A percentile compares a stretch with the other conserved stretches of the same genome.
Evolutionary conservation across 306 rosid genomes (phyloP).

Genomic region (Parietaria judaica): DNA sequence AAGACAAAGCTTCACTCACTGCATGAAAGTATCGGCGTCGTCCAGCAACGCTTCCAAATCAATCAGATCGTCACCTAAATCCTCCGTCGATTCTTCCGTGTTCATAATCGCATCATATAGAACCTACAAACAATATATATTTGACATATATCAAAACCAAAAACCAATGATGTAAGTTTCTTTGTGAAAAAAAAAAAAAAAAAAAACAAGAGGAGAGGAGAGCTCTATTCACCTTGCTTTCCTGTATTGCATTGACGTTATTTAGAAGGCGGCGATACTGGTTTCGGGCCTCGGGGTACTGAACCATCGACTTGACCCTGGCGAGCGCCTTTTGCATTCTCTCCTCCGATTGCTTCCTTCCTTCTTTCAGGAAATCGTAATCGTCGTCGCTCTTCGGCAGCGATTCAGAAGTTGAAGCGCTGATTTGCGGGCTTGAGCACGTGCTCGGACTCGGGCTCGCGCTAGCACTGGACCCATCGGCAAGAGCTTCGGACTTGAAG

Average conservation of each 20-base stretch:
- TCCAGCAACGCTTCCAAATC: conserved; percentile 55
- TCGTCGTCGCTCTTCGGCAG: conserved; percentile 45
- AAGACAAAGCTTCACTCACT: conserved; percentile 19
- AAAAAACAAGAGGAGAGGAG: not conserved
- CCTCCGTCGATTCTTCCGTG: conserved; percentile 34
- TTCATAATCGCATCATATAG: conserved; percentile 19
- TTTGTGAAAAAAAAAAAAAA: not conserved
- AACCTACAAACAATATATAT: conserved; percentile 28
- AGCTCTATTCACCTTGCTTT: conserved; percentile 47
- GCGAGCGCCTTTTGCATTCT: conserved; percentile 79
- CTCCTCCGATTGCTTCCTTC: conserved; percentile 75
- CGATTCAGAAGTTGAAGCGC: not conserved
- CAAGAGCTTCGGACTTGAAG: conserved; percentile 47
- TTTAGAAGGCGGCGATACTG: conserved; percentile 73
- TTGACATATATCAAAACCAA: not conserved
- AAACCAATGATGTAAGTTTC: not conserved
- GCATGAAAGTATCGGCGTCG: conserved; percentile 43
- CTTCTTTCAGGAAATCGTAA: conserved; percentile 58
- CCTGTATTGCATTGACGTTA: conserved; percentile 52
- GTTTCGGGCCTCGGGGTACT: conserved; percentile 83
- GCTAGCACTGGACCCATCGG: conserved; percentile 28
- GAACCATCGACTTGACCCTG: conserved; percentile 89
- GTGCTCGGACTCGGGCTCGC: no score
- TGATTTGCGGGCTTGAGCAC: no score
- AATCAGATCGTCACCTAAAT: conserved; percentile 25